Base-by-base conservation (phyloP, 495 filamentous ascomycete species). In the Aspergillus nanangensis region DNA sequence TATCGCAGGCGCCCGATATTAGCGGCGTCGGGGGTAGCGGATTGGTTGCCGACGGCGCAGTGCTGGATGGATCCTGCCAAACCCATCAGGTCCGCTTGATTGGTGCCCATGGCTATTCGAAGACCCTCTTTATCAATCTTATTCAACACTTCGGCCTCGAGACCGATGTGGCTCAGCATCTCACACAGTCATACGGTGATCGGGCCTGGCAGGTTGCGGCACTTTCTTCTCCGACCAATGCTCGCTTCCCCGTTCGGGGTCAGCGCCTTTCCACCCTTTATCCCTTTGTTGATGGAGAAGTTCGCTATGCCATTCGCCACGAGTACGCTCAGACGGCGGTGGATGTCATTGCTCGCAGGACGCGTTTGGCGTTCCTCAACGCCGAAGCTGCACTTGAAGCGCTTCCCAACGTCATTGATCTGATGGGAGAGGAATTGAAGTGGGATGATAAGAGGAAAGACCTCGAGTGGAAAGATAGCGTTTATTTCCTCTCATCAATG, bases 81-180 rank as follows among this genome's bases (percentile, higher is more conserved):
- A 97, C 93, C 18, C 92, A 97, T 59, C 78, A 84, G 49, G 86
- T 96, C 43, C 84, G 89, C 32, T 75, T 98, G 24, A 76, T 97
- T 52, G 93, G 93, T 57, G 93, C 93, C 2, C 93, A 98, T 65
- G 92, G 93, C 45, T 97, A 81, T 71, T 87, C 82, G 58, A 91
- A 95, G 64, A 98, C 91, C 3, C 81, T 98, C 15, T 98, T 97
- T 69, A 98, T 98, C 79, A 92, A 95, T 67, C 76, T 98, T 9
- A 95, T 98, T 63, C 93, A 98, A 64, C 90, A 96, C 70, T 97
- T 89, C 60, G 93, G 93, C 48, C 69, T 98, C 48, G 93, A 97
- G 66, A 96, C 88, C 33, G 90, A 95, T 55, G 91, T 97, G 15
- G 93, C 93, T 13, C 84, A 89, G 67, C 90, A 98, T 66, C 77